A percentile compares a stretch with the other conserved stretches of the same genome.
Conservation (phyloP, 495 filamentous ascomycete genomes). For the Pyronema domesticum region DNA sequence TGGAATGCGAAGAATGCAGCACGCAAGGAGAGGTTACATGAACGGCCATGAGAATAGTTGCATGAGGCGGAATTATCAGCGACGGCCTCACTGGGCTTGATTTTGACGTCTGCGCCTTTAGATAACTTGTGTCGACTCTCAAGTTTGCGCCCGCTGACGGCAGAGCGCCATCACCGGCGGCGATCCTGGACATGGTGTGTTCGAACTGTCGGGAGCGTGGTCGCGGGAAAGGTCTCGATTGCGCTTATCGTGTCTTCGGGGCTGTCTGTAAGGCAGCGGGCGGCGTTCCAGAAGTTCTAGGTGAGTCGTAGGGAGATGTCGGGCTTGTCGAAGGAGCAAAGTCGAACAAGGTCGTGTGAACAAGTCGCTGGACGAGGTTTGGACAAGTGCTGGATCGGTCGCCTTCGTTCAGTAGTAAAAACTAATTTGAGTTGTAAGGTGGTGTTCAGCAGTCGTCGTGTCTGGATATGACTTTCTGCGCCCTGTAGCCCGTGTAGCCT, state of each 20-base stretch:
- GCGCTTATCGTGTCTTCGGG: not conserved
- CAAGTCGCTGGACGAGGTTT: not conserved
- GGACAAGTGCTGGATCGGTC: not conserved
- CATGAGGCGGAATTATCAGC: conserved; percentile 9
- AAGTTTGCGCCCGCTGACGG: not conserved
- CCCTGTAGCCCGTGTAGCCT: too few relatives aligned
- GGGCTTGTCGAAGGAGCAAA: not conserved
- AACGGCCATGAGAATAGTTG: conserved; percentile 7
- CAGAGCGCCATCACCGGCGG: not conserved
- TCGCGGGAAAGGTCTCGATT: not conserved
- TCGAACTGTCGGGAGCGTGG: not conserved
- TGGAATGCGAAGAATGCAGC: not conserved
- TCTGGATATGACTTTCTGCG: too few relatives aligned
- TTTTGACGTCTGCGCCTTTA: not conserved
- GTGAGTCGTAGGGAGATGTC: too few relatives aligned
- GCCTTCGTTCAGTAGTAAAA: not conserved
- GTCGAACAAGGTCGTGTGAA: not conserved
- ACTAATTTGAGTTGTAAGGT: not conserved
- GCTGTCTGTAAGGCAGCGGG: not conserved
- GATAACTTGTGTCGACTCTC: not conserved
- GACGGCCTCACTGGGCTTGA: conserved; percentile 2
- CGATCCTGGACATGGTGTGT: not conserved
- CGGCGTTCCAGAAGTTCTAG: not conserved
- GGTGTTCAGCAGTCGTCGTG: not conserved
- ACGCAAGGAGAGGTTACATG: not conserved